Evolutionary conservation across 2,329 filamentous ascomycete species (phyloP), one percentile per base, ranked within the genome.

Genomic region (Fonsecaea pugnacius): DNA sequence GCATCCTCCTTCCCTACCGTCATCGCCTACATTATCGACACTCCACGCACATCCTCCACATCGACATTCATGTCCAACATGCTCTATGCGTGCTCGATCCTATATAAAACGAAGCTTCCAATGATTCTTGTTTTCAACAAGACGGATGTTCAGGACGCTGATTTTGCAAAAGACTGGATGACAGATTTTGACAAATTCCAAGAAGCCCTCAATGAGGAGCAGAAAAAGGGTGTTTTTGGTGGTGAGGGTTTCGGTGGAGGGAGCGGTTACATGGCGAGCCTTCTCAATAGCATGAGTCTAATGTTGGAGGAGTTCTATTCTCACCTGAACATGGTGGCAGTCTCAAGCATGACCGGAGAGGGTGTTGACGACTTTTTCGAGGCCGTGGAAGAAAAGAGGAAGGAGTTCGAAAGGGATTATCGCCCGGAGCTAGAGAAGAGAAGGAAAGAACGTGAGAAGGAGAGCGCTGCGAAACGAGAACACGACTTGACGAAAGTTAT

Each of bases 111-210:
- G 1, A 96, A 96, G 76, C 83, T 99, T 0, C 95, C 95, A 27
- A 99, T 99, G 95, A 96, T 99, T 60, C 81, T 99, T 7, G 95
- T 99, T 10, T 98, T 99, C 84, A 99, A 99, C 83, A 99, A 99
- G 82, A 97, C 93, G 0, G 95, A 99, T 73, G 92, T 96, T 48
- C 92, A 96, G 76, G 90, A 96, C 73, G 91, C 92, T 0, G 85
- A 86, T 30, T 96, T 96, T 73, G 95, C 93, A 1, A 95, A 94
- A 79, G 92, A 98, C 75, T 99, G 96, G 95, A 99, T 99, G 95
- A 96, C 93, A 5, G 94, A 99, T 77, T 99, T 97, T 73, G 95
- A 99, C 70, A 88, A 91, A 0, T 99, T 99, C 79, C 95, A 98
- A 75, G 87, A 87, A 16, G 94, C 96, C 0, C 82, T 99, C 52